Percentiles rank a stretch among this genome's conserved stretches.
phyloP scores from a whole-genome alignment of 768 basidiomycete species.

The Mycena indigotica region DNA sequence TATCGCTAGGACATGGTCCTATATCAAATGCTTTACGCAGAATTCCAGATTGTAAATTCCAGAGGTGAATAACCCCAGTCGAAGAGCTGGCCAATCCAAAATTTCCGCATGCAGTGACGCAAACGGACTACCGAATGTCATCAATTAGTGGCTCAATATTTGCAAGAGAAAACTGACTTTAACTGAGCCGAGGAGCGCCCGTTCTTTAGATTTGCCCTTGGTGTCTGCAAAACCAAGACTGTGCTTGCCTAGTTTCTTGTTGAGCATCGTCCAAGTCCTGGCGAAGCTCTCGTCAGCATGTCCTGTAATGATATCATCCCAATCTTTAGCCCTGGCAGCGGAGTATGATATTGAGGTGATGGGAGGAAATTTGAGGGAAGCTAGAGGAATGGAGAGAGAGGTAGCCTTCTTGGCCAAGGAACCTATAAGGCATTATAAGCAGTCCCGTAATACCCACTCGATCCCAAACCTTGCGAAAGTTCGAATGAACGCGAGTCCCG shows the following conservation, averaged over 20 bases:
- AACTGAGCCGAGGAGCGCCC: slow-evolving; percentile 55
- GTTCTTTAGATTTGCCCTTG: slow-evolving; percentile 52
- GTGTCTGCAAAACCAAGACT: slow-evolving; percentile 61
- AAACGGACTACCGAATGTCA: slow-evolving; percentile 59
- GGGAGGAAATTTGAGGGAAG: slow-evolving; percentile 82
- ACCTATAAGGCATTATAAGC: slow-evolving; percentile 46
- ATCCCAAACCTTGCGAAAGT: slow-evolving; percentile 76
- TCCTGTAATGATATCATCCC: slow-evolving; percentile 95
- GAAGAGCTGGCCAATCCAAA: slow-evolving; percentile 88
- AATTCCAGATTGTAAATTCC: slow-evolving; percentile 97
- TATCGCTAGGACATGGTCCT: slow-evolving; percentile 62
- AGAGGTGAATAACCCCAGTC: slow-evolving; percentile 80
- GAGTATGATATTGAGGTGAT: slow-evolving; percentile 80
- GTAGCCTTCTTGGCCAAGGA: slow-evolving; percentile 83
- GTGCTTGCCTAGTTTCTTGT: slow-evolving; percentile 80
- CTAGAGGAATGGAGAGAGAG: slow-evolving; percentile 72
- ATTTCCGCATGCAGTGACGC: slow-evolving; percentile 93
- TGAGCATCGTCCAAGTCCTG: slow-evolving; percentile 84
- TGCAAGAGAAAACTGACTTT: slow-evolving; percentile 51
- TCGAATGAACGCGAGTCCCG: slow-evolving; percentile 95
- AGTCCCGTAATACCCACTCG: not conserved
- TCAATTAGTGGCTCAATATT: slow-evolving; percentile 1
- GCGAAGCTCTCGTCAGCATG: slow-evolving; percentile 83
- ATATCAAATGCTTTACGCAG: slow-evolving; percentile 76
- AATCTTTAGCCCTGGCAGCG: slow-evolving; percentile 82